Evolutionary conservation across 1,284 basidiomycete species (phyloP).

Genomic region (Tetrapyrgos nigripes): DNA sequence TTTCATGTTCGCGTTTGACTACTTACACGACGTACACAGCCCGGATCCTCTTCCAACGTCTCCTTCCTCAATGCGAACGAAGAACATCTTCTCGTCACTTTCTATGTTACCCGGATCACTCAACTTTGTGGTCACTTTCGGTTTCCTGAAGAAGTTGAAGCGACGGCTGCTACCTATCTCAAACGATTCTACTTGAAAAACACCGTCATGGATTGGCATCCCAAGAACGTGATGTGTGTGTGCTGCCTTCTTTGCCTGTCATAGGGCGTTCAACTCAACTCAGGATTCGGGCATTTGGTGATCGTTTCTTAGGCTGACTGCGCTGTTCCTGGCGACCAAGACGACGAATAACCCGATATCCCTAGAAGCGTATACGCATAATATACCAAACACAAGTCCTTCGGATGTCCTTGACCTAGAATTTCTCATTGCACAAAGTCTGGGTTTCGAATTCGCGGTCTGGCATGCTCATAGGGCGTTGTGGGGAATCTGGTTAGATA

Average conservation of each 20-base stretch:
- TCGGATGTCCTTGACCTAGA: constrained; percentile 92
- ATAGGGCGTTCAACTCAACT: not conserved
- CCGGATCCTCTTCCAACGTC: constrained; percentile 70
- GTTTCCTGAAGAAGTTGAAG: constrained; percentile 92
- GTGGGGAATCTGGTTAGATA: constrained; percentile 90
- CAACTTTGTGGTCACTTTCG: constrained; percentile 87
- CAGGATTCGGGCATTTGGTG: not conserved
- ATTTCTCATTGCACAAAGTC: constrained; percentile 93
- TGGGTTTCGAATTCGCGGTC: constrained; percentile 92
- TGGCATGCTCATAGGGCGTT: constrained; percentile 91
- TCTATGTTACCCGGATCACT: constrained; percentile 89
- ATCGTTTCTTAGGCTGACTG: constrained; percentile 77
- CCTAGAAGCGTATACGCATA: constrained; percentile 81
- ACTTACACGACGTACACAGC: constrained; percentile 44
- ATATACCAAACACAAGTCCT: constrained; percentile 80
- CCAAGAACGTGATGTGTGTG: constrained; percentile 94
- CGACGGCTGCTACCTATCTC: constrained; percentile 90
- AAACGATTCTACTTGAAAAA: constrained; percentile 98
- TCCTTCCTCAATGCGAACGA: constrained; percentile 84
- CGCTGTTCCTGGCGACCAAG: constrained; percentile 95
- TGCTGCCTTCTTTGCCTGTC: not conserved
- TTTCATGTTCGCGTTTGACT: constrained; percentile 12
- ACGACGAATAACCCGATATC: constrained; percentile 94
- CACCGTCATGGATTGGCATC: constrained; percentile 99
- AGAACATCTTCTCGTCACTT: constrained; percentile 87